phyloP scores from a whole-genome alignment of 1,284 basidiomycete genomes.

The Trichosporon sp. region DNA sequence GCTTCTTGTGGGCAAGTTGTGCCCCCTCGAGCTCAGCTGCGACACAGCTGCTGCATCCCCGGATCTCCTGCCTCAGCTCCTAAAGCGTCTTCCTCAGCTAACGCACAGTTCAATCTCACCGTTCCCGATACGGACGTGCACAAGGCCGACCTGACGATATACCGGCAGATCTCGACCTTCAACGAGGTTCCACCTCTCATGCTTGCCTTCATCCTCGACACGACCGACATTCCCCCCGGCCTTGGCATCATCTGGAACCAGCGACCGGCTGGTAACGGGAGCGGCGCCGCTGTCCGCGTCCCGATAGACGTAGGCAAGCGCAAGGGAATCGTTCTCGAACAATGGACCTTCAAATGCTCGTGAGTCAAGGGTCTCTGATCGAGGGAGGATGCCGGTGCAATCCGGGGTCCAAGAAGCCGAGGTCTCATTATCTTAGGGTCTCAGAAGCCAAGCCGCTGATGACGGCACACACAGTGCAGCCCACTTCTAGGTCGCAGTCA shows the following conservation, averaged over 20 bases:
- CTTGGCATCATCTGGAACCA: slow-evolving; percentile 42
- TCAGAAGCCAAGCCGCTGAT: background rate
- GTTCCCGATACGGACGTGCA: slow-evolving; percentile 43
- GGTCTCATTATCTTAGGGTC: background rate
- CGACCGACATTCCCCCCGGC: slow-evolving; percentile 37
- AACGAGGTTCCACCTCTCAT: slow-evolving; percentile 41
- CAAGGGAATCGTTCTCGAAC: slow-evolving; percentile 42
- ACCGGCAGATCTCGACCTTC: slow-evolving; percentile 33
- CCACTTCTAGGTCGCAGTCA: too few species aligned
- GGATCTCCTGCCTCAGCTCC: background rate
- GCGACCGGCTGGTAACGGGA: background rate
- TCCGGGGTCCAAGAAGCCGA: background rate
- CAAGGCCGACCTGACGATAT: slow-evolving; percentile 40
- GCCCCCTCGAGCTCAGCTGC: too few species aligned
- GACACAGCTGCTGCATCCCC: background rate
- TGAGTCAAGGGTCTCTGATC: slow-evolving; percentile 17
- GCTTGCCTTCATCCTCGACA: slow-evolving; percentile 46
- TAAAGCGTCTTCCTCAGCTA: too few species aligned
- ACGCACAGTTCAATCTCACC: slow-evolving; percentile 42
- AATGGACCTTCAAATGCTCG: slow-evolving; percentile 43
- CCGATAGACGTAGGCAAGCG: slow-evolving; percentile 29
- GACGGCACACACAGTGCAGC: background rate
- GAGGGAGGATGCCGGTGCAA: background rate
- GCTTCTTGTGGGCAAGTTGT: too few species aligned
- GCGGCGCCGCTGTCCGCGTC: slow-evolving; percentile 19